Evolutionary conservation across 805 yeast species (phyloP).

Genomic region (Kregervanrija pseudodelftensis): DNA sequence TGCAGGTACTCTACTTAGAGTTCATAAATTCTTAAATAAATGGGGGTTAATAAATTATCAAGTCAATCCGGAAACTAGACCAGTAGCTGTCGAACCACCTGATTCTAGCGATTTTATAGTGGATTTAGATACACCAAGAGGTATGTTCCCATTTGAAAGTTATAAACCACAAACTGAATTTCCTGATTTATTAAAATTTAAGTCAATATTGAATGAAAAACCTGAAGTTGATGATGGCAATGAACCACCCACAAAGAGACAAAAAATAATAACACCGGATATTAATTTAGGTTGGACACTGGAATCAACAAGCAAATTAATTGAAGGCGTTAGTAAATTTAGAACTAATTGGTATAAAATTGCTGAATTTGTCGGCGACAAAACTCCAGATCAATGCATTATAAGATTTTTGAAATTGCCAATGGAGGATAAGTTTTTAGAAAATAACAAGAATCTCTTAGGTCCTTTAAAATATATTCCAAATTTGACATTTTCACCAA

Average conservation of each 20-base stretch:
- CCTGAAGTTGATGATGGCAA: slow-evolving; percentile 4
- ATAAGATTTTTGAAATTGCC: slow-evolving; percentile 73
- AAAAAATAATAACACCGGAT: slow-evolving; percentile 27
- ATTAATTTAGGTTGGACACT: slow-evolving; percentile 54
- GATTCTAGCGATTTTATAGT: slow-evolving; percentile 71
- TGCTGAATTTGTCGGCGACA: slow-evolving; percentile 54
- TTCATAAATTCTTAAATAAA: slow-evolving; percentile 74
- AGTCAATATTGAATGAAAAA: slow-evolving; percentile 6
- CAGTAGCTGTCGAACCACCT: slow-evolving; percentile 64
- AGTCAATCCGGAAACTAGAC: slow-evolving; percentile 71
- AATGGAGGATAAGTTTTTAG: slow-evolving; percentile 67
- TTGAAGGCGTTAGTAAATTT: slow-evolving; percentile 54
- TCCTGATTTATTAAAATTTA: slow-evolving; percentile 26
- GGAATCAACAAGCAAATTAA: slow-evolving; percentile 50
- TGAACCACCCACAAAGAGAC: slow-evolving; percentile 17
- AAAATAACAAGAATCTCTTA: slow-evolving; percentile 38
- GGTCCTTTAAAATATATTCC: slow-evolving; percentile 80
- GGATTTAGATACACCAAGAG: slow-evolving; percentile 83
- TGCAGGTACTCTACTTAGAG: slow-evolving; percentile 79
- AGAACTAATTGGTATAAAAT: slow-evolving; percentile 78
- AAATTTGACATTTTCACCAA: slow-evolving; percentile 74
- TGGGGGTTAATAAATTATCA: slow-evolving; percentile 96
- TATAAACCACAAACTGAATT: slow-evolving; percentile 57
- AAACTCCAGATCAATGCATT: slow-evolving; percentile 73
- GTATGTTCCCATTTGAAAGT: slow-evolving; percentile 84